A percentile compares a stretch with the other conserved stretches of the same genome.
Conservation (phyloP, 371 early-diverging fungal genomes). For the Mortierella sp. region DNA sequence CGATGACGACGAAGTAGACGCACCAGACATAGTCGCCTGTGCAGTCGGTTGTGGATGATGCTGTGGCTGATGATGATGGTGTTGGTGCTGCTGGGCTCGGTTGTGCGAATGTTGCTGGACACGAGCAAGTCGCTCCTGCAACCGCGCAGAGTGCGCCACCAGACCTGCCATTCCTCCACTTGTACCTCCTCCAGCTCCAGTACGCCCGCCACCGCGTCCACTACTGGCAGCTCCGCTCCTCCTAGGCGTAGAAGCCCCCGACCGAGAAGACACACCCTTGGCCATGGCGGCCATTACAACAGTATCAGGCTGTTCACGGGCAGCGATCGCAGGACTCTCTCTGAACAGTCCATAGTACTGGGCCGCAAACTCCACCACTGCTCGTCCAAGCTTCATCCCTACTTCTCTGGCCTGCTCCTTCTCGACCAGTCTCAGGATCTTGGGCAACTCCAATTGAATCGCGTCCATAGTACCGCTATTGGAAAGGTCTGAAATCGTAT, state of each 20-base stretch:
- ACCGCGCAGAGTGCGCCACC: background rate
- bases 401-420: constrained; percentile 34
- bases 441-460: constrained; percentile 52
- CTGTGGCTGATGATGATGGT: background rate
- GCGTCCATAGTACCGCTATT: constrained; percentile 23
- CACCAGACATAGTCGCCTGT: background rate
- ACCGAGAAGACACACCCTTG: background rate
- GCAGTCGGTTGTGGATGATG: background rate
- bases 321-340: background rate
- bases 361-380: constrained; percentile 30
- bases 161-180: background rate
- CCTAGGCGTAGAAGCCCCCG: background rate
- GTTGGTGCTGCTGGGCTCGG: background rate
- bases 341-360: constrained; percentile 30
- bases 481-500: background rate
- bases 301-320: background rate
- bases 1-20: constrained; percentile 5
- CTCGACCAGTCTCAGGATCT: constrained; percentile 23
- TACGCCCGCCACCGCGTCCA: background rate
- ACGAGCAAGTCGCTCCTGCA: constrained; percentile 2
- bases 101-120: background rate
- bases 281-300: background rate
- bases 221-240: background rate
- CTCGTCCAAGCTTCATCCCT: constrained; percentile 33
- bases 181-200: background rate